Percentiles rank a stretch among this genome's conserved stretches.
Conservation (phyloP, 2,329 filamentous ascomycete genomes). For the Exserohilum rostratum region DNA sequence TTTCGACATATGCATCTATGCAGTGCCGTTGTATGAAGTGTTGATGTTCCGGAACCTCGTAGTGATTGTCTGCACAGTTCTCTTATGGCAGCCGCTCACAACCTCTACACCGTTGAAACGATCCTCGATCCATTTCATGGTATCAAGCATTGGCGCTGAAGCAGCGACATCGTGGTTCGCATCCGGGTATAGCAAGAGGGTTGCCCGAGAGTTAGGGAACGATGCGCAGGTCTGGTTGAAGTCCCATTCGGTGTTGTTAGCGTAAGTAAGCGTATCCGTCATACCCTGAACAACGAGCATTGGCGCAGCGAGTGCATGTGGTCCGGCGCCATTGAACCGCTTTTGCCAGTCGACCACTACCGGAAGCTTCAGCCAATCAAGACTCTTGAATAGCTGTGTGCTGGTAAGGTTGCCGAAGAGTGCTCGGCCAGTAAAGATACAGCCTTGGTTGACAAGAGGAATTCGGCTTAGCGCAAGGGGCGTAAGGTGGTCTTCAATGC, state of each 20-base stretch:
- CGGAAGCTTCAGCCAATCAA: conserved; percentile 24
- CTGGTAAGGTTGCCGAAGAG: conserved; percentile 24
- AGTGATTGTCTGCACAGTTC: not conserved
- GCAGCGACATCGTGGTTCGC: conserved; percentile 17
- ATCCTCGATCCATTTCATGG: not conserved
- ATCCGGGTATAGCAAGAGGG: conserved; percentile 24
- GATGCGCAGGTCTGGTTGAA: conserved; percentile 26
- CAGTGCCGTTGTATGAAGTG: not conserved
- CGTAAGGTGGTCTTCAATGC: conserved; percentile 25
- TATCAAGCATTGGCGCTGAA: not conserved
- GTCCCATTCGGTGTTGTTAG: conserved; percentile 26
- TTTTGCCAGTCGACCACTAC: conserved; percentile 28
- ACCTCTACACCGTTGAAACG: not conserved
- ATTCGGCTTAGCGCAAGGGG: conserved; percentile 22
- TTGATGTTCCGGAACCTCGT: not conserved
- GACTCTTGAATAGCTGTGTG: conserved; percentile 21
- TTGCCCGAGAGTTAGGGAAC: conserved; percentile 16
- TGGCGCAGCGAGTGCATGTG: conserved; percentile 27
- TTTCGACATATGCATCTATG: too few species aligned
- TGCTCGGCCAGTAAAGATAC: conserved; percentile 17
- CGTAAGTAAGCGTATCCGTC: conserved; percentile 19
- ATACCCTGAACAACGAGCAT: conserved; percentile 28
- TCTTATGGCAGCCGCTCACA: not conserved
- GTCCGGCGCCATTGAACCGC: conserved; percentile 28
- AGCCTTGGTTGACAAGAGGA: conserved; percentile 24